These are phyloP conservation scores for Globisporangium cystogenes DNA, from an alignment of 352 stramenopile genomes.

Conservation along the genomic window DNA sequence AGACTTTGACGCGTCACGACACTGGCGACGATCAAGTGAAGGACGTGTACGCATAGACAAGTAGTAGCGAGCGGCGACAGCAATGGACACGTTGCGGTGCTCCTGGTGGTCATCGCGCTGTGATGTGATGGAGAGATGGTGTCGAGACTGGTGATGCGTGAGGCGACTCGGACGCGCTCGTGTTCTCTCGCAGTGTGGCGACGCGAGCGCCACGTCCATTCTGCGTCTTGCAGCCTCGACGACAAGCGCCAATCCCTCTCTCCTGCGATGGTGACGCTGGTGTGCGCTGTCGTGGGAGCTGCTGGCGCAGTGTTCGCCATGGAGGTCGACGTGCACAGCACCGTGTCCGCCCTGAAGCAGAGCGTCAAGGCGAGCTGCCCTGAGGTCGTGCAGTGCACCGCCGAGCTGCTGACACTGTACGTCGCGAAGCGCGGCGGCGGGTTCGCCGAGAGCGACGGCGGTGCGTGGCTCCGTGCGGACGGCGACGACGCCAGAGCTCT, in stretches of 20 bases:
- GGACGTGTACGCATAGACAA: neutral
- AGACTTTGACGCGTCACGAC: neutral
- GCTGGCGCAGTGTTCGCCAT: neutral
- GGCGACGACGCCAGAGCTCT: neutral
- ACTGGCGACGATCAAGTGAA: too few relatives aligned
- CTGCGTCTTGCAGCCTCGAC: neutral
- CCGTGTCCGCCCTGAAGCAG: neutral
- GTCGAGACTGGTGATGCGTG: too few relatives aligned
- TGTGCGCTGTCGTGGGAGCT: neutral
- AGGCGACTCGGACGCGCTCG: neutral
- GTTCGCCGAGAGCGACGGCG: neutral
- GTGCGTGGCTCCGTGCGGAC: neutral
- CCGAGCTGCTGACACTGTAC: slow-evolving; percentile 1
- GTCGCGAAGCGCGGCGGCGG: neutral
- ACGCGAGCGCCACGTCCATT: neutral
- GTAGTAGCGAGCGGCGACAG: neutral
- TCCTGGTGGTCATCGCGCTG: neutral
- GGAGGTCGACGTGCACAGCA: neutral
- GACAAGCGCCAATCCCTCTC: too few relatives aligned
- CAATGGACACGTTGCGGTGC: neutral
- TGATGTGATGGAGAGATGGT: neutral
- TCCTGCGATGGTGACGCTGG: neutral
- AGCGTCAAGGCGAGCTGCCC: neutral
- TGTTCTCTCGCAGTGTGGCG: neutral
- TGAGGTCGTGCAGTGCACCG: neutral